Evolutionary conservation across 805 yeast species (phyloP).

Genomic region (Cyberlindnera japonica): DNA sequence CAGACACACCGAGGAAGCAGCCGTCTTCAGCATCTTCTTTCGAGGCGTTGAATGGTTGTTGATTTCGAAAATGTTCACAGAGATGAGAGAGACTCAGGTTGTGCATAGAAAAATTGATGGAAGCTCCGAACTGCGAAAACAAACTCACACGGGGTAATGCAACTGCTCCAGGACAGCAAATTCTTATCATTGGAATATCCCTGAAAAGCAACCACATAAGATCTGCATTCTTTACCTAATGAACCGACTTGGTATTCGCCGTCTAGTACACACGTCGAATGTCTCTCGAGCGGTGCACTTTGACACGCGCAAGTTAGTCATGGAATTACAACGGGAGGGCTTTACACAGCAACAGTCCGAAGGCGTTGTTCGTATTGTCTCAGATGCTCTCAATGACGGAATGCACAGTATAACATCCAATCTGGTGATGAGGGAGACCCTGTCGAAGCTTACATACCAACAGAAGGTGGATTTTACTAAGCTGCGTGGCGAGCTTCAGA

Average conservation of each 20-base stretch:
- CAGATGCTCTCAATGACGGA: constrained; percentile 76
- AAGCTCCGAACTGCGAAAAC: too few relatives aligned
- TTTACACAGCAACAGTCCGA: constrained; percentile 75
- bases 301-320: constrained; percentile 27
- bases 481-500: constrained; percentile 84
- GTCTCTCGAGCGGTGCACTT: constrained; percentile 17
- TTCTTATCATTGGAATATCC: not conserved
- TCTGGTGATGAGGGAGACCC: constrained; percentile 79
- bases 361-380: constrained; percentile 69
- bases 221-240: not conserved
- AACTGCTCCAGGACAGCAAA: not conserved
- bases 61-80: too few relatives aligned
- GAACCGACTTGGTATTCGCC: constrained; percentile 3
- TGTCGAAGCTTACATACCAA: constrained; percentile 84
- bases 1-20: too few relatives aligned
- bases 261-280: constrained; percentile 2
- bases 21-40: not conserved
- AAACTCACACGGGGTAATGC: too few relatives aligned
- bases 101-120: not conserved
- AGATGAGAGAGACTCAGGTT: too few relatives aligned
- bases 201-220: not conserved
- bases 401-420: constrained; percentile 69
- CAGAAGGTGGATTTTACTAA: constrained; percentile 97
- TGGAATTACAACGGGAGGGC: constrained; percentile 49
- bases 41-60: too few relatives aligned